Base-by-base conservation (phyloP, 2,329 filamentous ascomycete species). In the Helicocarpus griseus region DNA sequence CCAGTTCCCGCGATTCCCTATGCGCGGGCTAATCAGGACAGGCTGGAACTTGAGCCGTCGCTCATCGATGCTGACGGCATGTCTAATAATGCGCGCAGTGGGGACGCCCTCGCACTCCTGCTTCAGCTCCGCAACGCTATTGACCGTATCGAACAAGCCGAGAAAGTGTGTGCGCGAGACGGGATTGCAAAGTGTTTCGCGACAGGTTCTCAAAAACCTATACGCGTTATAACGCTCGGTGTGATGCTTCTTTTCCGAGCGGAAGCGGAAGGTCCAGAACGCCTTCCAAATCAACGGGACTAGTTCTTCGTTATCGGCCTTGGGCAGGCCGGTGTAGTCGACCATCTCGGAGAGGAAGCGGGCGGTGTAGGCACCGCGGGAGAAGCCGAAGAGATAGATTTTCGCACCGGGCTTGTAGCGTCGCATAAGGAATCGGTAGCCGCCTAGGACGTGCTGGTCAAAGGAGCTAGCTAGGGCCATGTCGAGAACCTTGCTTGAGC, bases 351-450 rank as follows among this genome's bases (percentile, higher is more conserved):
- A 70, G 0, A 78, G 67, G 56, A 77, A 76, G 28, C 70, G 72
- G n/a, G 75, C 75, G 0, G 73, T 76, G 54, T 73, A 77, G 6
- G 75, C 75, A 2, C 76, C 76, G 19, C 76, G 70, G 4, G 69
- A 73, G 58, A 78, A 78, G 14, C 75, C 76, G 45, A 78, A 77
- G 56, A 78, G 72, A 56, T 77, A 78, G 24, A 78, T 76, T 41
- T 71, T 70, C 53, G 74, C 73, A 0, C 68, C 72, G 61, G 73
- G 56, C 21, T 67, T 62, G 50, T 78, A 78, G 58, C 74, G 75
- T 4, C 72, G 70, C 76, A 79, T 79, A 19, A 79, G 57, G 49
- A 79, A 79, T 1, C 69, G 64, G 54, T 79, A 79, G 0, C 74
- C 76, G 2, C 69, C 73, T 47, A 77, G 70, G 6, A 79, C 73